Conservation (phyloP, 202 grass and related monocot species). For the Bolboschoenoplectus hybrid region DNA sequence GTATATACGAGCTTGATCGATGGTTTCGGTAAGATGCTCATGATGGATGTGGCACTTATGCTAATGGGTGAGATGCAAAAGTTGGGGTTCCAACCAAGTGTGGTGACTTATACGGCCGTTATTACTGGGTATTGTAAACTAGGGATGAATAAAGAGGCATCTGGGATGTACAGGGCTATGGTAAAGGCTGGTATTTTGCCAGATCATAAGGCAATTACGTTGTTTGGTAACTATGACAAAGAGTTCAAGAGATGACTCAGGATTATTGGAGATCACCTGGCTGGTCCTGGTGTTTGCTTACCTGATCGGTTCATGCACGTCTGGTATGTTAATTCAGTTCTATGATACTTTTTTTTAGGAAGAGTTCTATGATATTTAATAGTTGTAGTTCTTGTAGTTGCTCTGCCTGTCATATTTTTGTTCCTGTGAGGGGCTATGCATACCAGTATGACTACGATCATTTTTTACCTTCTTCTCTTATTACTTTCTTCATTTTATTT, state of each 20-base stretch:
- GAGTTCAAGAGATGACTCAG: conserved; percentile 15
- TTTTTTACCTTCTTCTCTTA: not conserved
- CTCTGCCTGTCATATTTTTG: not conserved
- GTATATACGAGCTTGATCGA: conserved; percentile 74
- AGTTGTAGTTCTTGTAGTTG: not conserved
- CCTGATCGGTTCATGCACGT: not conserved
- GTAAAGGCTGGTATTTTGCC: conserved; percentile 60
- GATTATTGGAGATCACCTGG: not conserved
- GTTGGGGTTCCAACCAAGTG: conserved; percentile 61
- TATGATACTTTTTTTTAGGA: not conserved
- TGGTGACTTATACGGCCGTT: conserved; percentile 74
- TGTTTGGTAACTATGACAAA: conserved; percentile 26
- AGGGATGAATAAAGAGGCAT: conserved; percentile 51
- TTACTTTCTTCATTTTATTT: not conserved
- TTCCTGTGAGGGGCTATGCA: not conserved
- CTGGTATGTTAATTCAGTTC: not conserved
- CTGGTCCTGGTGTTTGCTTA: conserved; percentile 16
- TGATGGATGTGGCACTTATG: conserved; percentile 55
- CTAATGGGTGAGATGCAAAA: conserved; percentile 72
- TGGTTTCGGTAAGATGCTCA: conserved; percentile 64
- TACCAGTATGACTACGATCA: not conserved
- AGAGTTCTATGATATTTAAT: not conserved
- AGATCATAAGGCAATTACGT: conserved; percentile 42
- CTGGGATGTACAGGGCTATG: conserved; percentile 57
- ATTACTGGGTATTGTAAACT: conserved; percentile 68